Evolutionary conservation across 768 basidiomycete species (phyloP), one percentile per base, ranked within the genome.

Genomic region (Kwoniella newhampshirensis): DNA sequence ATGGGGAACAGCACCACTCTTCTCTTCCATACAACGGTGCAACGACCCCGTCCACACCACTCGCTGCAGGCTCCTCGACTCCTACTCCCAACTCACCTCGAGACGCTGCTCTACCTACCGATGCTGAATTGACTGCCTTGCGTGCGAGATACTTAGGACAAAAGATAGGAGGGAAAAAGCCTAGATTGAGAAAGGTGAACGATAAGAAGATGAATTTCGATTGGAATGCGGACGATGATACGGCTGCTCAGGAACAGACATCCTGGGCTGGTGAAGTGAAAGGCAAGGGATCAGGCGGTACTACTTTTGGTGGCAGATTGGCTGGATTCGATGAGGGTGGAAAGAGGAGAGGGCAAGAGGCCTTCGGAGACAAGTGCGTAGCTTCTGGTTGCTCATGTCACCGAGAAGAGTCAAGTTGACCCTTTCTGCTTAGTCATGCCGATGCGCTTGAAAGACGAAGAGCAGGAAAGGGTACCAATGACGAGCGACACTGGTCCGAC

Each of bases 191-290:
- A n/a, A 75, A 75, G 64, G 91, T 89, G 84, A 90, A 88, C 71
- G 91, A 93, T 76, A 86, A 91, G 77, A 94, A 94, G 78, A 91
- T 98, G 73, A 89, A 94, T n/a, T 99, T 99, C 71, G 96, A 98
- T 75, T 99, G 96, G 96, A 92, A 94, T 71, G 86, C 86, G 46
- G 88, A 87, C 75, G 96, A 99, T 68, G 96, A 99, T 75, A 99
- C 96, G 13, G 86, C 88, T 69, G 80, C 71, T 6, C 36, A 44
- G 17, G 76, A 77, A 42, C 70, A 70, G 39, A 75, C 60, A 21
- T 61, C 51, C 3, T 68, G 68, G 68, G 55, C 50, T n/a, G 53
- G 46, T 5, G 57, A 65, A 11, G 41, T 68, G 27, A 65, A 62
- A 15, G 54, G 46, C 7, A 54, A 54, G 7, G 68, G 62, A 27